These are phyloP conservation scores for Dendryphion nanum DNA, from an alignment of 2,329 filamentous ascomycete genomes.

Conservation along the genomic window DNA sequence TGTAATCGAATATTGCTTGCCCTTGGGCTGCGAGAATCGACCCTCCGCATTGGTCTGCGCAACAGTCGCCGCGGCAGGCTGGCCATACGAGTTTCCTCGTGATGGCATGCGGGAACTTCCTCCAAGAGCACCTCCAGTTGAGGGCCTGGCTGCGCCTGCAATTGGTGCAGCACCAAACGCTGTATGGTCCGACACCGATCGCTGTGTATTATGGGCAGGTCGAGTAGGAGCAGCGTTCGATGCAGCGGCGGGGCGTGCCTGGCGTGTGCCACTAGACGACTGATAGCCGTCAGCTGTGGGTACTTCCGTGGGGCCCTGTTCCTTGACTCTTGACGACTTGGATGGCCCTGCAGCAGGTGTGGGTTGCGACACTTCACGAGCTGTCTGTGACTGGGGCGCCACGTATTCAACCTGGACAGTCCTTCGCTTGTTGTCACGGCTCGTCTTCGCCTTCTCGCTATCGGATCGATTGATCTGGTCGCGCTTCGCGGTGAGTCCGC, in stretches of 20 bases:
- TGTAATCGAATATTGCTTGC: constrained; percentile 71
- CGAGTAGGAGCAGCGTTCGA: constrained; percentile 33
- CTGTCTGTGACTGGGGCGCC: constrained; percentile 81
- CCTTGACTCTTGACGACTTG: constrained; percentile 54
- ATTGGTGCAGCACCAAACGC: constrained; percentile 41
- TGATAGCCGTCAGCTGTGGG: constrained; percentile 38
- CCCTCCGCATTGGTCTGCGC: constrained; percentile 87
- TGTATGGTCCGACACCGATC: constrained; percentile 49
- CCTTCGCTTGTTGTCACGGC: constrained; percentile 82
- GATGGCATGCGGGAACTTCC: constrained; percentile 63
- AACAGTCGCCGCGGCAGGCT: constrained; percentile 82
- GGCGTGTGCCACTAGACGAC: constrained; percentile 22
- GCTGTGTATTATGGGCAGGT: constrained; percentile 48
- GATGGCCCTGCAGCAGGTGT: constrained; percentile 31
- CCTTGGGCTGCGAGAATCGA: constrained; percentile 75
- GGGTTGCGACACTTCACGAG: constrained; percentile 60
- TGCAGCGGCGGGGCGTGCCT: constrained; percentile 18
- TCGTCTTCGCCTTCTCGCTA: constrained; percentile 60
- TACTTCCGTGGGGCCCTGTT: constrained; percentile 52
- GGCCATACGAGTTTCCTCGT: constrained; percentile 75
- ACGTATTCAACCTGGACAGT: constrained; percentile 99
- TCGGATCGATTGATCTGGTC: constrained; percentile 69
- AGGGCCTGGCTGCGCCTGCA: constrained; percentile 58
- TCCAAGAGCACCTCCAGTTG: constrained; percentile 75
- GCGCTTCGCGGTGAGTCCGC: constrained; percentile 69